Evolutionary conservation across 1,139 yeast species (phyloP).

Genomic region (Geotrichum fermentans): DNA sequence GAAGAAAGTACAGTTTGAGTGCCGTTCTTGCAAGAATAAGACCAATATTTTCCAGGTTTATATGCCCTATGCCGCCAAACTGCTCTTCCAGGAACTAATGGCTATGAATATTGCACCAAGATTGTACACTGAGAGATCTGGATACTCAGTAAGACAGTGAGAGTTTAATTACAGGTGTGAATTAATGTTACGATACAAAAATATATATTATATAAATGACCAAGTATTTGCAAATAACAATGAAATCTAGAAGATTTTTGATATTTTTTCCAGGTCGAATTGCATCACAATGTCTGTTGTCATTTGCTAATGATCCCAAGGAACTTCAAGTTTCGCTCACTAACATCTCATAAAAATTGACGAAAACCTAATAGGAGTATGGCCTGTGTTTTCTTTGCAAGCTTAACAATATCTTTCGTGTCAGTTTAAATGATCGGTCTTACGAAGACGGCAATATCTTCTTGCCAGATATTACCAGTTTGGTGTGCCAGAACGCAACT

Average conservation of each 20-base stretch:
- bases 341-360: too few species aligned
- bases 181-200: neutral
- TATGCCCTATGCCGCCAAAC: conserved; percentile 95
- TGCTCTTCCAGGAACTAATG: conserved; percentile 96
- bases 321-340: too few species aligned
- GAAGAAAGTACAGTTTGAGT: conserved; percentile 95
- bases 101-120: conserved; percentile 82
- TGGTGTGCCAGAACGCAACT: too few species aligned
- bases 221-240: too few species aligned
- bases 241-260: neutral
- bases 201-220: neutral
- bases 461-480: too few species aligned
- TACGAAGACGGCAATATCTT: conserved; percentile 80
- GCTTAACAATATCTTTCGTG: conserved; percentile 67
- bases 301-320: too few species aligned
- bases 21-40: conserved; percentile 97
- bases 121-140: conserved; percentile 42
- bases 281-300: conserved; percentile 77
- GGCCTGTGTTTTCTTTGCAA: conserved; percentile 91
- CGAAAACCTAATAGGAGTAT: too few species aligned
- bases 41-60: conserved; percentile 96
- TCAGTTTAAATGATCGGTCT: conserved; percentile 78
- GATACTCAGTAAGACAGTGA: conserved; percentile 30
- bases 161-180: conserved; percentile 3
- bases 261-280: conserved; percentile 90